These are phyloP conservation scores for Epipyxis sp. DNA, from an alignment of 108 stramenopile species.

Conservation along the genomic window DNA sequence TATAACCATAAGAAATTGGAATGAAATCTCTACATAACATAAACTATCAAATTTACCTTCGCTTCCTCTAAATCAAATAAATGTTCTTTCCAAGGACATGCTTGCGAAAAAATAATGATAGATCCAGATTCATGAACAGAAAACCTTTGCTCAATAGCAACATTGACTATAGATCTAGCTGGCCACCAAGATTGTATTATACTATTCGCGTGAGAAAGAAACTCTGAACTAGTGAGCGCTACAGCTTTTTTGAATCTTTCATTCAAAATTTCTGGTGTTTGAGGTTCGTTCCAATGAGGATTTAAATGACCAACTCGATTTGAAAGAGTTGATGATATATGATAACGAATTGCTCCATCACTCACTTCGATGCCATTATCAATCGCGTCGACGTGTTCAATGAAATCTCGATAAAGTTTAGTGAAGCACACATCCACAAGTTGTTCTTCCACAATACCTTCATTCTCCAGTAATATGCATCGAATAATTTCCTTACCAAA, in stretches of 20 bases:
- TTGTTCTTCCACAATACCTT: background rate
- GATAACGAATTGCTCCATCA: constrained; percentile 61
- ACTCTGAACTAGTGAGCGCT: constrained; percentile 77
- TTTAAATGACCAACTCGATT: constrained; percentile 78
- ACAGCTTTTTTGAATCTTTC: constrained; percentile 81
- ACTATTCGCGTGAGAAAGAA: constrained; percentile 64
- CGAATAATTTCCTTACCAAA: constrained; percentile 84
- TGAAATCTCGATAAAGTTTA: constrained; percentile 76
- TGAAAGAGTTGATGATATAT: constrained; percentile 75
- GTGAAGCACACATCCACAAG: constrained; percentile 60
- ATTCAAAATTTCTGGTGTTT: constrained; percentile 60
- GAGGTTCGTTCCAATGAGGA: constrained; percentile 84
- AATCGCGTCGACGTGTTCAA: constrained; percentile 96
- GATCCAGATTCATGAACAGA: constrained; percentile 73
- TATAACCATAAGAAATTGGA: too few species aligned
- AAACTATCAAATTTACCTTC: constrained; percentile 43
- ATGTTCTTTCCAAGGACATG: constrained; percentile 89
- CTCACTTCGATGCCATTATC: constrained; percentile 91
- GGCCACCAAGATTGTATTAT: constrained; percentile 86
- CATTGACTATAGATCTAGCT: constrained; percentile 74
- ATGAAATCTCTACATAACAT: too few species aligned
- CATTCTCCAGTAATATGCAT: background rate
- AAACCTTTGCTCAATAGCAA: constrained; percentile 62
- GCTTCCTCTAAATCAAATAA: constrained; percentile 82
- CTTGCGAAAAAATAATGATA: constrained; percentile 67